Base-by-base conservation (phyloP, 148 eudicot species). In the Rhododendron williamsianum region DNA sequence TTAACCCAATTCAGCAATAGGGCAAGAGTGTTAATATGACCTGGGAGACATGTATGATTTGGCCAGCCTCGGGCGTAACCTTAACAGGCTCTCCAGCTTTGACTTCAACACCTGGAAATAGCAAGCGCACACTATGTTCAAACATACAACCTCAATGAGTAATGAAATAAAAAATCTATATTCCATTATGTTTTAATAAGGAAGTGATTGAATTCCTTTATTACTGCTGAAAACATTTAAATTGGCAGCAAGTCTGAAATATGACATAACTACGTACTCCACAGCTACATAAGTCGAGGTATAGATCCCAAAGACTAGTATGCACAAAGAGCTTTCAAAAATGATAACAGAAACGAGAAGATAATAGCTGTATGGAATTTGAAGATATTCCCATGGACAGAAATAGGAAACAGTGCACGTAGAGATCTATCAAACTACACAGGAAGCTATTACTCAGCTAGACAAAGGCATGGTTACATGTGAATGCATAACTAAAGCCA, bases 41-140 rank as follows among this genome's bases (percentile, higher is more conserved):
- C 91, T 95, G 97, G 13, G 98, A 95, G 56, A 95, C 87, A 76
- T 92, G 96, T n/a, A 95, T 83, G 36, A 93, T 23, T 81, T 60
- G 83, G n/a, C 89, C 92, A 0, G 10, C 25, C 2, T 86, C 91
- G n/a, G 92, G 87, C 3, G 2, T 4, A 16, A 95, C 94, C 87
- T 82, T 83, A 30, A 80, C 80, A 33, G 94, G 77, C 78, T 92
- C 80, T 11, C 95, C 93, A 10, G 92, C 92, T 88, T 92, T 92
- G 10, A 93, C 91, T 85, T 93, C 98, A 84, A 94, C 91, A 82
- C 98, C 98, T 96, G 84, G 7, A 77, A 83, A 52, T 21, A 73
- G 51, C 85, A 73, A 36, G 13, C 8, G 51, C 27, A 63, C 4
- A 54, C 36, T 7, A 73, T 1, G 10, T 46, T 45, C 8, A 73